Base-by-base conservation (phyloP, 1,284 basidiomycete genomes). In the Marasmius sp. region DNA sequence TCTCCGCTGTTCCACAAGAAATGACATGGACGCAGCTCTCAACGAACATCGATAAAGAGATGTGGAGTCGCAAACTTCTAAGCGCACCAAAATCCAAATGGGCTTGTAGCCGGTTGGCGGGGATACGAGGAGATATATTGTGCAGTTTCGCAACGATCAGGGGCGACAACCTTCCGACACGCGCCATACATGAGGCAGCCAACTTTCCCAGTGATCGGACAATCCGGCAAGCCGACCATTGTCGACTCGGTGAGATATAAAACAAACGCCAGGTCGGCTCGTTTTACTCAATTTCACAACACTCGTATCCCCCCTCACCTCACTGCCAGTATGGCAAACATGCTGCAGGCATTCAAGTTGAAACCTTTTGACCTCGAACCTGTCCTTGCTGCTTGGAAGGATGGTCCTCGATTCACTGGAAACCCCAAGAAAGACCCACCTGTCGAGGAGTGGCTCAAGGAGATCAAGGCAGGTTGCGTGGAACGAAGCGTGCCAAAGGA, bases 341-440 rank as follows among this genome's bases (percentile, higher is more conserved):
- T 91, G 79, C 81, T 91, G 49, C 84, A 85, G 69, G 86, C 85
- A 57, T 91, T 92, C 81, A 89, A 87, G 74, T 78, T 89, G 70
- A 89, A 91, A 68, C 81, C 86, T 20, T 90, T 85, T 71, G 83
- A 91, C 75, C 83, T 91, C 65, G 82, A 85, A 64, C 85, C 87
- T 37, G 70, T 89, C 64, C 84, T 80, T 68, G 81, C 80, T 14
- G 75, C 82, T 12, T 92, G 89, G 89, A 75, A 74, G 41, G 79
- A 86, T 60, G 85, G 83, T 0, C 88, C 90, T 18, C 76, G 77
- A 58, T 92, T 91, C 70, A 73, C 77, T 59, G 90, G 89, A 27
- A 86, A 87, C 64, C 73, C 82, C 6, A 87, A 83, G 80, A 87
- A 86, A 65, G 89, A 91, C 71, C 75, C 76, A 39, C 76, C 85